Percentiles rank a stretch among this genome's conserved stretches.
Conservation (phyloP, 139 green algal species). For the Chlorokybus atmophyticus region DNA sequence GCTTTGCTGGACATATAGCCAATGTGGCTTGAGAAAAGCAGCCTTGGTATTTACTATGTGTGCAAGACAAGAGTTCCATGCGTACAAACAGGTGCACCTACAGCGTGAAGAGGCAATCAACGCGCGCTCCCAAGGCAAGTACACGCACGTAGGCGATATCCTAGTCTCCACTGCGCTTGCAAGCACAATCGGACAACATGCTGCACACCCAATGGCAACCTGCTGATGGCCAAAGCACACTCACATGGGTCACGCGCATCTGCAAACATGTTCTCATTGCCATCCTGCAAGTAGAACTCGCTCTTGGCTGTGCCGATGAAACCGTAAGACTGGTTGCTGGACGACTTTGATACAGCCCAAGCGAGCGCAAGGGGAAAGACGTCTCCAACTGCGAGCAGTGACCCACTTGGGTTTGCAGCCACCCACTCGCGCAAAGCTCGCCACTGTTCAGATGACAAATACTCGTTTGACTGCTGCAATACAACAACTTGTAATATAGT, state of each 20-base stretch:
- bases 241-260: background rate
- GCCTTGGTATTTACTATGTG: too few species aligned
- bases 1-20: too few species aligned
- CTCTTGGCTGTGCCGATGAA: conserved; percentile 28
- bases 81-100: too few species aligned
- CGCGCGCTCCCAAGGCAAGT: conserved; percentile 29
- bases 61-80: too few species aligned
- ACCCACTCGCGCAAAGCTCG: conserved; percentile 15
- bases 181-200: too few species aligned
- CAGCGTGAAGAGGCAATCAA: conserved; percentile 14
- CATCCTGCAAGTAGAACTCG: conserved; percentile 24
- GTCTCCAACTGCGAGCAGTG: conserved; percentile 21
- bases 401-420: conserved; percentile 1
- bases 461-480: too few species aligned
- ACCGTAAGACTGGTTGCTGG: too few species aligned
- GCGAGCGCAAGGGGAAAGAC: conserved; percentile 27
- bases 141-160: conserved; percentile 17
- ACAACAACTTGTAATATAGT: too few species aligned
- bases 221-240: too few species aligned
- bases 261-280: background rate
- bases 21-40: too few species aligned
- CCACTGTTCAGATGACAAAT: conserved; percentile 16
- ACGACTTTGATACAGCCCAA: too few species aligned
- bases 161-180: conserved; percentile 17
- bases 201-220: too few species aligned